Evolutionary conservation across 2,329 filamentous ascomycete species (phyloP).

Genomic region (Knufia fluminis): DNA sequence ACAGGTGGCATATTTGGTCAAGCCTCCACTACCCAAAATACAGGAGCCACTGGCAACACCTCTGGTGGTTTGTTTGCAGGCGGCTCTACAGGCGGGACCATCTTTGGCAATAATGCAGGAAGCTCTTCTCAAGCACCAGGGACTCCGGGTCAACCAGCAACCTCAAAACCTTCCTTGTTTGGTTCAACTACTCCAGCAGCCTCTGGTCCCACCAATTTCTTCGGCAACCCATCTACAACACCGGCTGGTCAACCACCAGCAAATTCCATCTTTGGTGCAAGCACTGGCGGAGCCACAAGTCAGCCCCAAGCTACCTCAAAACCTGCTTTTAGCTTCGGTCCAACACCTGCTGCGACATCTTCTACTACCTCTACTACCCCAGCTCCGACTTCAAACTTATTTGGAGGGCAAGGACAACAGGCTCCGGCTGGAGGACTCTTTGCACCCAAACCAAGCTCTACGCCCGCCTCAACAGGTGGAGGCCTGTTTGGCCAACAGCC

Average conservation of each 20-base stretch:
- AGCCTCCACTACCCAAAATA: not conserved
- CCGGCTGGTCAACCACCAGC: conserved; percentile 42
- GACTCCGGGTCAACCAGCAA: conserved; percentile 14
- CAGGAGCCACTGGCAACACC: not conserved
- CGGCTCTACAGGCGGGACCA: not conserved
- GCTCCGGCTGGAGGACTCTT: not conserved
- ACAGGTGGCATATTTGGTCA: not conserved
- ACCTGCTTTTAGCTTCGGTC: conserved; percentile 9
- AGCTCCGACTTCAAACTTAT: not conserved
- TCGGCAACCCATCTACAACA: conserved; percentile 39
- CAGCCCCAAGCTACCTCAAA: not conserved
- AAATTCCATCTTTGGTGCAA: conserved; percentile 24
- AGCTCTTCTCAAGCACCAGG: conserved; percentile 9
- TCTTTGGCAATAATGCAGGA: too few species aligned
- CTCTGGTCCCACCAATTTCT: conserved; percentile 26
- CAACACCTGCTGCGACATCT: conserved; percentile 10
- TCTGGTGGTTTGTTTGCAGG: not conserved
- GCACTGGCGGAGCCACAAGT: conserved; percentile 19
- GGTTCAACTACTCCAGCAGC: conserved; percentile 30
- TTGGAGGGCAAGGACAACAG: not conserved
- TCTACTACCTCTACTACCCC: conserved; percentile 6
- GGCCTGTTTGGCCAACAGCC: not conserved
- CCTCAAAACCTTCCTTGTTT: conserved; percentile 27
- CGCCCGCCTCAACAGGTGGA: not conserved
- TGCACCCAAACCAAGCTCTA: not conserved